These are phyloP conservation scores for Artomyces pyxidatus DNA, from an alignment of 768 basidiomycete genomes.

Conservation along the genomic window DNA sequence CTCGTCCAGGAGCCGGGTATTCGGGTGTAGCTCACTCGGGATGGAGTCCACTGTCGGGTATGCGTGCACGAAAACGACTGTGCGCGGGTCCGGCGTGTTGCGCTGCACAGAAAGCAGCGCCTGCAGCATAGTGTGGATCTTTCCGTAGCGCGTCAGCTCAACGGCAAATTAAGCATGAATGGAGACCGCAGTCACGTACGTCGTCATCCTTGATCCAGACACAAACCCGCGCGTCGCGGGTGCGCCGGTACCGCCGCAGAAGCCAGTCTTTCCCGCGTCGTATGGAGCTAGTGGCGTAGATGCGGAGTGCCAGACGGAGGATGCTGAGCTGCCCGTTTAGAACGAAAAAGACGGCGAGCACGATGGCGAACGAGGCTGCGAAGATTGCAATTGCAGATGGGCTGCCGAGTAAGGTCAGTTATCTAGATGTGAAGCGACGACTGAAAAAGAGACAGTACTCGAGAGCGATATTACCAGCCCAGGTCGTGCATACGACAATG, in stretches of 20 bases:
- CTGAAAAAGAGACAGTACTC: slow-evolving; percentile 1
- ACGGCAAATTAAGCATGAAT: background rate
- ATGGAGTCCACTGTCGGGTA: slow-evolving; percentile 9
- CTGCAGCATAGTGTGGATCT: slow-evolving; percentile 15
- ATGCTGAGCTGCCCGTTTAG: slow-evolving; percentile 10
- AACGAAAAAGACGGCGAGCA: slow-evolving; percentile 3
- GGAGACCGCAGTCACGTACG: background rate
- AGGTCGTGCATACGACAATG: slow-evolving; percentile 8
- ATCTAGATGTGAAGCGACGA: background rate
- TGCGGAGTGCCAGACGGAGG: slow-evolving; percentile 1
- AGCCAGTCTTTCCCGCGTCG: slow-evolving; percentile 3
- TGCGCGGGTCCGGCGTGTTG: slow-evolving; percentile 13
- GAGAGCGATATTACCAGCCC: slow-evolving; percentile 12
- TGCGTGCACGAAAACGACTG: slow-evolving; percentile 14
- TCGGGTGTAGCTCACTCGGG: slow-evolving; percentile 16
- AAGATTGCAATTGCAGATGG: slow-evolving; percentile 13
- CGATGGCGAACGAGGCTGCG: slow-evolving; percentile 6
- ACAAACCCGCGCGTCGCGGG: slow-evolving; percentile 10
- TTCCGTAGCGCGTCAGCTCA: background rate
- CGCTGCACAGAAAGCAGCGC: slow-evolving; percentile 13
- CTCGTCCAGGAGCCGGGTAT: slow-evolving; percentile 15
- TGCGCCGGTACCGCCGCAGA: slow-evolving; percentile 8
- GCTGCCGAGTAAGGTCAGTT: background rate
- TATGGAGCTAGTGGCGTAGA: slow-evolving; percentile 2
- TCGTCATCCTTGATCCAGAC: slow-evolving; percentile 17